Evolutionary conservation across 2,329 filamentous ascomycete genomes (phyloP).

Genomic region (Rutstroemia sp.): DNA sequence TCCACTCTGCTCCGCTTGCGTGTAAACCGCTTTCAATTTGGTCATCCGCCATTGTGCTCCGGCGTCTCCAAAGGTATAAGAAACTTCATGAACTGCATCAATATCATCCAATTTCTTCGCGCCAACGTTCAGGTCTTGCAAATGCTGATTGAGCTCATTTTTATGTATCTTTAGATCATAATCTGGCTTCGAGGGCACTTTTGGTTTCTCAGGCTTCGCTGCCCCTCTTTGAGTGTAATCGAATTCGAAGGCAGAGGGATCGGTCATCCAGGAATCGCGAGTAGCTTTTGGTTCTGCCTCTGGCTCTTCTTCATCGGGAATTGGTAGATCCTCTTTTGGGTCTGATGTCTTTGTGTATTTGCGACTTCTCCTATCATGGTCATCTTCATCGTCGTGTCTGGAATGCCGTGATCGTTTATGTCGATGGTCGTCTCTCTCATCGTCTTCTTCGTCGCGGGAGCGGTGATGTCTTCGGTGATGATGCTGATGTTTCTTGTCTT

Average conservation of each 20-base stretch:
- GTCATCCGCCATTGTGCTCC: slow-evolving; percentile 97
- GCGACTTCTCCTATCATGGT: slow-evolving; percentile 23
- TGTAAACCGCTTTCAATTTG: slow-evolving; percentile 80
- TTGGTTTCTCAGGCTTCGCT: slow-evolving; percentile 43
- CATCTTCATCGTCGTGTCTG: slow-evolving; percentile 30
- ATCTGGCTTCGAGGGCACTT: slow-evolving; percentile 24
- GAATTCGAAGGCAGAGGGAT: slow-evolving; percentile 71
- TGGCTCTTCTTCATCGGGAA: slow-evolving; percentile 43
- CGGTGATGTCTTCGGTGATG: slow-evolving; percentile 28
- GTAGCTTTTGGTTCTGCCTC: slow-evolving; percentile 30
- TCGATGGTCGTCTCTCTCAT: slow-evolving; percentile 40
- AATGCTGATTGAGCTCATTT: slow-evolving; percentile 71
- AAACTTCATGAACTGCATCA: slow-evolving; percentile 52
- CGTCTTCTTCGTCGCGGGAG: slow-evolving; percentile 23
- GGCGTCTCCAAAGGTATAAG: slow-evolving; percentile 81
- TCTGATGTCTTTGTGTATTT: slow-evolving; percentile 38
- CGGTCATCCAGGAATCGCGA: slow-evolving; percentile 93
- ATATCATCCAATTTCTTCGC: slow-evolving; percentile 43
- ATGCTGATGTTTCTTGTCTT: slow-evolving; percentile 31
- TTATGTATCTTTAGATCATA: slow-evolving; percentile 50
- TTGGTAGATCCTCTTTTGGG: slow-evolving; percentile 42
- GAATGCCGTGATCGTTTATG: slow-evolving; percentile 52
- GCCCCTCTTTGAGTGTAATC: slow-evolving; percentile 67
- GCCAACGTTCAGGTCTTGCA: slow-evolving; percentile 51
- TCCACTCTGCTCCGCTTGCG: slow-evolving; percentile 65